These are phyloP conservation scores for Metschnikowia rubicola DNA, from an alignment of 805 yeast genomes.

Conservation along the genomic window DNA sequence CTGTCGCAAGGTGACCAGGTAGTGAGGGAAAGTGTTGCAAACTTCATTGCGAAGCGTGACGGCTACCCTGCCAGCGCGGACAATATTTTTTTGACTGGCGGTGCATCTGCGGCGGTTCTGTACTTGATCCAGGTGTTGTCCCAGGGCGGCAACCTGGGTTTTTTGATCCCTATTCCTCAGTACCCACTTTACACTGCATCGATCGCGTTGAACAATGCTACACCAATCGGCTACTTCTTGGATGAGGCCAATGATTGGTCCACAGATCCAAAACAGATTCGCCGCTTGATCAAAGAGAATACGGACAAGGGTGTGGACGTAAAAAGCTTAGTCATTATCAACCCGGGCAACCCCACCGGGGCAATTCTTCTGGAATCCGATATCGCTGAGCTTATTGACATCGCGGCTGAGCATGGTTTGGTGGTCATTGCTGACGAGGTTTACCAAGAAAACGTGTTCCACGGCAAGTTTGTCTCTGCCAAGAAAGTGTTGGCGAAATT, in stretches of 20 bases:
- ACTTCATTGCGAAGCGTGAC: slow-evolving; percentile 77
- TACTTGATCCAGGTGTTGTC: slow-evolving; percentile 71
- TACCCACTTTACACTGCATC: slow-evolving; percentile 97
- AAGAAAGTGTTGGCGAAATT: slow-evolving; percentile 72
- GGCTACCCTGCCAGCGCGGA: slow-evolving; percentile 61
- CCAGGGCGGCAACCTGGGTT: slow-evolving; percentile 66
- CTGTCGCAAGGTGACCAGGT: slow-evolving; percentile 82
- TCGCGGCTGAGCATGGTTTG: slow-evolving; percentile 82
- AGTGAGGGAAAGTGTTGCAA: slow-evolving; percentile 75
- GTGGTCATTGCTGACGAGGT: slow-evolving; percentile 97
- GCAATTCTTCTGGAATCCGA: slow-evolving; percentile 63
- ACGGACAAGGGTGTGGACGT: slow-evolving; percentile 53
- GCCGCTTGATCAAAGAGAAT: slow-evolving; percentile 48
- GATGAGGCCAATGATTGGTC: slow-evolving; percentile 85
- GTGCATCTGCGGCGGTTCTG: slow-evolving; percentile 94
- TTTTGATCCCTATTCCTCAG: slow-evolving; percentile 94
- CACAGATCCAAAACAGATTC: slow-evolving; percentile 65
- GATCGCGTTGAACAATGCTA: slow-evolving; percentile 75
- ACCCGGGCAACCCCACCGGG: slow-evolving; percentile 99
- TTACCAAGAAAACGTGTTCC: slow-evolving; percentile 88
- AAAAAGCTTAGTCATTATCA: slow-evolving; percentile 84
- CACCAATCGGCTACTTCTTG: slow-evolving; percentile 81
- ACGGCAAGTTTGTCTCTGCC: slow-evolving; percentile 79
- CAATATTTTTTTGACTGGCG: slow-evolving; percentile 81
- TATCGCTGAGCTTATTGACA: slow-evolving; percentile 65